Base-by-base conservation (phyloP, 805 yeast genomes). In the Wickerhamiella sorbophila region DNA sequence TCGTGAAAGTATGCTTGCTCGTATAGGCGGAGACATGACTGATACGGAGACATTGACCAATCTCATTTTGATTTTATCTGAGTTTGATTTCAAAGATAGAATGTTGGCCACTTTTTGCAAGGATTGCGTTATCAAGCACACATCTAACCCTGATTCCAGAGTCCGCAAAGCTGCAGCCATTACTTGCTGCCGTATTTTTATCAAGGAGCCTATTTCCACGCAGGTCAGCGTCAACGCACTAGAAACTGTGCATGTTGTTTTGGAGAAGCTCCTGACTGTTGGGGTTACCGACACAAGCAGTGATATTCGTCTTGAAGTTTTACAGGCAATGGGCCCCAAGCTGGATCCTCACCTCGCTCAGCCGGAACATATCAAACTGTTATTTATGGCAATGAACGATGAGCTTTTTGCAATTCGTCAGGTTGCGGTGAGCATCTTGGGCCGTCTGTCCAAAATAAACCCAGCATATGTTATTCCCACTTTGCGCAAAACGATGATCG, bases 391-490 rank as follows among this genome's bases (percentile, higher is more conserved):
- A 0, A 64, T 88, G 43, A 83, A 91, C 55, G 99, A 91, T 61
- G 97, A 88, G 59, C 73, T 72, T 2, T 91, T 91, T 55, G 76
- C 75, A 9, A 80, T 91, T 9, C 72, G 95, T 42, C 76, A 81
- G 52, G 80, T 75, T 14, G 80, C 94, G 0, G 74, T 88, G 27
- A 70, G 69, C 39, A 71, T 87, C 9, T 74, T 91, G 44, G 97
- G 98, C 2, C 70, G 96, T 43, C 62, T 91, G 15, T 79, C 95
- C 0, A 62, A 74, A 1, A 79, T 85, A 33, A 91, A 91, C 53
- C 97, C 99, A 0, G 96, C 98, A 0, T 88, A 85, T 59, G 83
- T 91, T 48, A 86, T 88, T 31, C 98, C 99, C 0, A 83, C 94
- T 0, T 66, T 91, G 41, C 70, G 97, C 51, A 88, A 85, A 56